Evolutionary conservation across 2,329 filamentous ascomycete genomes (phyloP).

Genomic region (Aspergillus fructus): DNA sequence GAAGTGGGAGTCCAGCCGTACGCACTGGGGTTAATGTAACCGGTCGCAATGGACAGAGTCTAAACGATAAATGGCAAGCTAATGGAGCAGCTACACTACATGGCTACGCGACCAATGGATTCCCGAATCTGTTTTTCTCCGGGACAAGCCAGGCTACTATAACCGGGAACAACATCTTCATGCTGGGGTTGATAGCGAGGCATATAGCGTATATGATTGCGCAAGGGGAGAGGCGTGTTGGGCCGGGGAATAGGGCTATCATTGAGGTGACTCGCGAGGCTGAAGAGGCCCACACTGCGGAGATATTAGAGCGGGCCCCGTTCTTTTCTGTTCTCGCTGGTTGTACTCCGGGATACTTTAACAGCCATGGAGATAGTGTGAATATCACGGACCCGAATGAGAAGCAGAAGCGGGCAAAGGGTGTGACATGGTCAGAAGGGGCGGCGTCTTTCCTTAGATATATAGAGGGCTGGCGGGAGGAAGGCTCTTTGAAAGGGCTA

Average conservation of each 20-base stretch:
- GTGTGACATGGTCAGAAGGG: background rate
- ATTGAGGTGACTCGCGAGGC: background rate
- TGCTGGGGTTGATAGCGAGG: background rate
- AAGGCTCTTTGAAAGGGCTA: background rate
- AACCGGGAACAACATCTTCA: background rate
- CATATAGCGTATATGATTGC: background rate
- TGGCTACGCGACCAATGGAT: background rate
- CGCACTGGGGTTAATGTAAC: background rate
- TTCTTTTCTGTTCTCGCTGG: background rate
- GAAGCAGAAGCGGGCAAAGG: background rate
- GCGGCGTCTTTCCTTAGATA: background rate
- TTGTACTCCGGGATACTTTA: background rate
- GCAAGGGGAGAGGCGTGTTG: background rate
- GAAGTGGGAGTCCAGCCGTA: background rate
- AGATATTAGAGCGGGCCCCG: background rate
- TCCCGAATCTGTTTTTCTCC: slow-evolving; percentile 1
- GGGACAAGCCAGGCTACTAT: background rate
- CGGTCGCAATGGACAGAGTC: background rate
- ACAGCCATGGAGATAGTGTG: background rate
- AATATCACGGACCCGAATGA: background rate
- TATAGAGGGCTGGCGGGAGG: background rate
- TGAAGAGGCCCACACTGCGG: background rate
- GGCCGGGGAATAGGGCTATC: background rate
- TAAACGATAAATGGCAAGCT: background rate
- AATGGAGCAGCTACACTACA: background rate